Percentiles rank a stretch among this genome's conserved stretches.
phyloP scores from a whole-genome alignment of 495 filamentous ascomycete species.

The Haplographium delicatum region DNA sequence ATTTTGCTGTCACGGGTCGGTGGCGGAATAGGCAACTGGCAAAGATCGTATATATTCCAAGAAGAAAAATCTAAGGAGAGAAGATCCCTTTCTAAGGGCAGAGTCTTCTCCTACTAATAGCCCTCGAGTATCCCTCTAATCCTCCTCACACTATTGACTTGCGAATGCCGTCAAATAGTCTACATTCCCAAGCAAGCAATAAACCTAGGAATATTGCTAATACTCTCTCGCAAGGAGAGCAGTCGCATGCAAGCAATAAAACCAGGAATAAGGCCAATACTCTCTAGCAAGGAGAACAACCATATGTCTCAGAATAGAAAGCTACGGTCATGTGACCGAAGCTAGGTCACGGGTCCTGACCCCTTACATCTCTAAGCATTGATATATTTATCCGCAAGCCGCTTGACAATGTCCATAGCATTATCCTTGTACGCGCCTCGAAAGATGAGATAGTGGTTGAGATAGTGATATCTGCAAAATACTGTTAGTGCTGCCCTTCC shows the following conservation, averaged over 20 bases:
- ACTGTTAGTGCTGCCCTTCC: too few relatives aligned
- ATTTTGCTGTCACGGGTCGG: neutral
- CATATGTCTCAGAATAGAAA: too few relatives aligned
- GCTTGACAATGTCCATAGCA: too few relatives aligned
- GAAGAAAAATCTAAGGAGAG: neutral
- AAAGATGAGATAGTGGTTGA: too few relatives aligned
- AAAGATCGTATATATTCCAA: neutral
- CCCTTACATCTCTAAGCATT: too few relatives aligned
- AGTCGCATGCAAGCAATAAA: neutral
- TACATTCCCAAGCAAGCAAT: too few relatives aligned
- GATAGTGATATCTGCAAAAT: too few relatives aligned
- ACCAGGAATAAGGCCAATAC: neutral
- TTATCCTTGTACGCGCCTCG: too few relatives aligned
- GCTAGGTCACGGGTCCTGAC: neutral
- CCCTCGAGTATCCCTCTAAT: neutral
- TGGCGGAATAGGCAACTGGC: neutral
- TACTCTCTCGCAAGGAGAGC: too few relatives aligned
- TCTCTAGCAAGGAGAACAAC: neutral
- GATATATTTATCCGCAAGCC: too few relatives aligned
- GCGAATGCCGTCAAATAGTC: neutral
- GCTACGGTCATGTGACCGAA: neutral
- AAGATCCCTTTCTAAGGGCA: neutral
- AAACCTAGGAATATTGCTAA: too few relatives aligned
- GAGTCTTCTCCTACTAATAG: neutral
- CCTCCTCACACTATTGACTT: neutral